Evolutionary conservation across 495 filamentous ascomycete species (phyloP), one percentile per base, ranked within the genome.

Genomic region (Aspergillus conjunctus): DNA sequence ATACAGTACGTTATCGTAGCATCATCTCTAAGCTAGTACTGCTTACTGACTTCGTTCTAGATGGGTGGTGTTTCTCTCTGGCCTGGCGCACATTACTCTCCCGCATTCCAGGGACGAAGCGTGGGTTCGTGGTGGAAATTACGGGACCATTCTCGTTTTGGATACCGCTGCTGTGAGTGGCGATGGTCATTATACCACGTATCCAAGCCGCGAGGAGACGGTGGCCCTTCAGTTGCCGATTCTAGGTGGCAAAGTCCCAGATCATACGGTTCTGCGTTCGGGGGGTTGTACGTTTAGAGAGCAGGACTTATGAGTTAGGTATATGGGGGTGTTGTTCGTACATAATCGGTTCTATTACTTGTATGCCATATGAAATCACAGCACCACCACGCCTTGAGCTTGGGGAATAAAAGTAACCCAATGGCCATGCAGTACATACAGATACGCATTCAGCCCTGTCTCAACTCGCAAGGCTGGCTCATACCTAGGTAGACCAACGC

Each of bases 61-160:
- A 72, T 82, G 78, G 71, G 83, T 86, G 1, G 49, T 71, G 17
- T 83, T 82, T 68, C 62, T 77, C 46, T 74, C 79, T 0, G 83
- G 83, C 3, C n/a, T 76, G 20, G 82, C 79, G 0, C 70, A 81
- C 39, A 75, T 86, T 56, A 80, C 80, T 0, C 67, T 85, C 0
- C 81, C 82, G 8, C 69, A 78, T 60, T 77, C 75, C 15, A 65
- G 59, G 0, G 51, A 65, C 4, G 68, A 76, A 31, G 81, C 75
- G 7, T 71, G 64, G 52, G 58, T 84, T n/a, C 2, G 53, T 0
- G 81, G 81, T 4, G 83, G 83, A 2, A 63, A 72, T 37, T 60
- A 79, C 32, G 82, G 83, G 0, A 66, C 75, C 7, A 75, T 85
- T 43, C 71, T 84, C 10, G 83, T 73, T 0, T 68, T 78, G 10